Evolutionary conservation across 345 rosid genomes (phyloP), one percentile per base, ranked within the genome.

Genomic region (Physaria fendleri): DNA sequence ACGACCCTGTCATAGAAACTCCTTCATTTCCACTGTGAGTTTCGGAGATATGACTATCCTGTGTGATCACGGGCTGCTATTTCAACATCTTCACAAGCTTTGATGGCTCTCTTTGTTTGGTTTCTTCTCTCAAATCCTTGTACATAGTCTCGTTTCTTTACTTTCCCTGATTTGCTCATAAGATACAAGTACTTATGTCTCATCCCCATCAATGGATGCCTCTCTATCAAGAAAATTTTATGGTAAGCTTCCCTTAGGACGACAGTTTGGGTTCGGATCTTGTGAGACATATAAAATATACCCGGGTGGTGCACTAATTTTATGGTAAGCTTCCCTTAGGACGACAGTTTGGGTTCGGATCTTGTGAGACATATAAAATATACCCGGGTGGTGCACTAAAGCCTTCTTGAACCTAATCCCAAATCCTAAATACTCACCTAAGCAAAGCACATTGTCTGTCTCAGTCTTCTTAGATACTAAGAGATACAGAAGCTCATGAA

Each of bases 121-220:
- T 38, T 38, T 12, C 46, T 33, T 42, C 52, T 65, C 41, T 43
- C 35, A 13, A 8, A 8, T 29, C 45, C 37, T 40, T 13, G 56
- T 54, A 54, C 37, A 34, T 0, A 49, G 30, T 45, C 37, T 30
- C 50, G 41, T 28, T 68, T 71, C 24, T 32, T 60, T 25, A 10
- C 45, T 30, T 35, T 65, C 23, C 24, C 47, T 0, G 72, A 46
- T 71, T 76, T 75, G 64, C 78, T 77, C 96, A 85, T 85, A 44
- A 88, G 88, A 72, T 77, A 72, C 45, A 84, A 71, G 60, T 88
- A 85, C 68, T 82, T 73, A 74, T 78, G 81, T 64, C 98, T 71
- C 80, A 91, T 91, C 14, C 92, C 98, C 81, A 83, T 80, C 75
- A 88, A 62, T 0, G 84, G 88, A 73, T 91, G 94, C 71, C 62